phyloP scores from a whole-genome alignment of 208 protist species.

The Trypanosoma vivax region DNA sequence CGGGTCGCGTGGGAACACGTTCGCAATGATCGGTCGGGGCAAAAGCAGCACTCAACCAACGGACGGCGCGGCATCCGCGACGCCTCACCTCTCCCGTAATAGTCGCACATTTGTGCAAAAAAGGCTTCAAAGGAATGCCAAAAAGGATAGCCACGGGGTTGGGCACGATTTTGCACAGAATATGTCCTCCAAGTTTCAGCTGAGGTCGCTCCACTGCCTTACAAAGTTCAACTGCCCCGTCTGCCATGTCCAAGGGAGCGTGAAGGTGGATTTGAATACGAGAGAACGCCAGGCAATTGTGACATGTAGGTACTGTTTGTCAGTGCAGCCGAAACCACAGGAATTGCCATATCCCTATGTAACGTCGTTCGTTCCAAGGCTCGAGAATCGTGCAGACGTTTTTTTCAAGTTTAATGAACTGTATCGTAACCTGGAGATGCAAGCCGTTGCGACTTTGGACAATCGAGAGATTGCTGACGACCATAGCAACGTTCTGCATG shows the following conservation, averaged over 20 bases:
- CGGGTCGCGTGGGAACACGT: no score
- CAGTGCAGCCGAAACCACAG: conserved; percentile 32
- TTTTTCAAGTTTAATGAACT: conserved; percentile 77
- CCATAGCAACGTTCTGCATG: not conserved
- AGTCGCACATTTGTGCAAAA: conserved; percentile 24
- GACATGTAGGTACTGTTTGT: conserved; percentile 62
- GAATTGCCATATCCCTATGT: conserved; percentile 73
- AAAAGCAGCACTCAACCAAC: not conserved
- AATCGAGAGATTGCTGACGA: not conserved
- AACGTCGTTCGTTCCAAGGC: conserved; percentile 43
- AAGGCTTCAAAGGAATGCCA: conserved; percentile 23
- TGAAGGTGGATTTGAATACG: conserved; percentile 47
- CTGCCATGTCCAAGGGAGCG: conserved; percentile 60
- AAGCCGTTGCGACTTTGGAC: not conserved
- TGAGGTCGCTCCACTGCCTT: conserved; percentile 50
- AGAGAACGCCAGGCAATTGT: conserved; percentile 51
- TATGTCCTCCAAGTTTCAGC: conserved; percentile 40
- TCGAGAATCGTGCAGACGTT: conserved; percentile 81
- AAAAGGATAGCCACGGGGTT: conserved; percentile 16
- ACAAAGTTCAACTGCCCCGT: conserved; percentile 78
- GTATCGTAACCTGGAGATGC: conserved; percentile 32
- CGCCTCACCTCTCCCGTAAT: conserved; percentile 20
- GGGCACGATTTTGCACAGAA: not conserved
- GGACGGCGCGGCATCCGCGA: not conserved
- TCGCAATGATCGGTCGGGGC: not conserved